These are phyloP conservation scores for Inosperma sp. DNA, from an alignment of 768 basidiomycete species.

Conservation along the genomic window DNA sequence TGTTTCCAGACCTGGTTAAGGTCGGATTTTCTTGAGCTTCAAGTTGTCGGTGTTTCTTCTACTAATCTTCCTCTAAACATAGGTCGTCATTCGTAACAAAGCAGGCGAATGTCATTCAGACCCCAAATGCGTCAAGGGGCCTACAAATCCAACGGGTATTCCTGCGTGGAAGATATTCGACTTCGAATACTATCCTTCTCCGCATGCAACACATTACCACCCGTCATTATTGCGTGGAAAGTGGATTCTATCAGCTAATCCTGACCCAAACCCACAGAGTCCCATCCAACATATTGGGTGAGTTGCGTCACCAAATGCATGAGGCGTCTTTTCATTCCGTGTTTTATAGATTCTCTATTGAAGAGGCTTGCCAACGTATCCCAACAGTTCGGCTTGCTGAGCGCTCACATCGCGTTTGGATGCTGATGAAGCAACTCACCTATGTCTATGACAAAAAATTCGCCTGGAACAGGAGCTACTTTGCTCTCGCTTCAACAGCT, in stretches of 20 bases:
- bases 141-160: slow-evolving; percentile 29
- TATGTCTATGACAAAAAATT: slow-evolving; percentile 25
- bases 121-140: slow-evolving; percentile 25
- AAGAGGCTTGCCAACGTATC: slow-evolving; percentile 26
- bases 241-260: slow-evolving; percentile 32
- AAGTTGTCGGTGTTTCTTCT: not conserved
- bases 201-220: slow-evolving; percentile 17
- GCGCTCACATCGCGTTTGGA: slow-evolving; percentile 24
- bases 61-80: not conserved
- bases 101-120: slow-evolving; percentile 26
- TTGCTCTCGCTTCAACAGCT: too few relatives aligned
- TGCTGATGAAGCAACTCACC: slow-evolving; percentile 28
- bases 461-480: too few relatives aligned
- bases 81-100: slow-evolving; percentile 26
- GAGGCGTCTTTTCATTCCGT: slow-evolving; percentile 1
- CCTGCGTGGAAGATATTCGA: slow-evolving; percentile 37
- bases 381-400: slow-evolving; percentile 25
- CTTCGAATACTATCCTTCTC: slow-evolving; percentile 20
- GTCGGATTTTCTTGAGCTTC: slow-evolving; percentile 13
- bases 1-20: slow-evolving; percentile 32
- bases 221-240: slow-evolving; percentile 21
- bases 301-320: not conserved
- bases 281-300: slow-evolving; percentile 27
- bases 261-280: slow-evolving; percentile 20
- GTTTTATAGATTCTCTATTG: slow-evolving; percentile 29